These are phyloP conservation scores for Alternaria longipes DNA, from an alignment of 2,329 filamentous ascomycete species.

Conservation along the genomic window DNA sequence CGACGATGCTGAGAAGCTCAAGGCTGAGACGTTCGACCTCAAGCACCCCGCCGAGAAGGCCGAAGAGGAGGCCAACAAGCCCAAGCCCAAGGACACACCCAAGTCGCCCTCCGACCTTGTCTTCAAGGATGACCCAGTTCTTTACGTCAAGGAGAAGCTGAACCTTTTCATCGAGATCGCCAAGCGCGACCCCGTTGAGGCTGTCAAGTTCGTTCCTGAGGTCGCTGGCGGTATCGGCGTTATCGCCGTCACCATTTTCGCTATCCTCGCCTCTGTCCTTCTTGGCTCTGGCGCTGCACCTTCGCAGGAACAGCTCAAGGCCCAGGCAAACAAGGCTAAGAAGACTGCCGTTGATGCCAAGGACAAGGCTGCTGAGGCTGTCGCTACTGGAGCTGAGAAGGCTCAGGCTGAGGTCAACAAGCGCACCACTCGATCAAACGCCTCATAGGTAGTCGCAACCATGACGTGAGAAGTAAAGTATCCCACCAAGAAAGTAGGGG, in stretches of 20 bases:
- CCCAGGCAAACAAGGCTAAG: conserved; percentile 79
- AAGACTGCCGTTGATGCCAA: conserved; percentile 71
- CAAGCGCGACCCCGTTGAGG: conserved; percentile 82
- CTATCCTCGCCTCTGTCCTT: conserved; percentile 73
- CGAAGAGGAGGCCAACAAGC: conserved; percentile 79
- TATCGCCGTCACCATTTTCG: conserved; percentile 73
- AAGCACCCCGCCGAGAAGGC: conserved; percentile 87
- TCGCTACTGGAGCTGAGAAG: conserved; percentile 72
- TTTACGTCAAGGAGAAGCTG: conserved; percentile 90
- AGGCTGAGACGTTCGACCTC: conserved; percentile 86
- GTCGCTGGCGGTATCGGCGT: conserved; percentile 82
- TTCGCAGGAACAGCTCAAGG: conserved; percentile 73
- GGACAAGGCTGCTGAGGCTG: conserved; percentile 74
- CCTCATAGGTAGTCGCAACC: conserved; percentile 31
- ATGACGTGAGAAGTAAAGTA: neutral
- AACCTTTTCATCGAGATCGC: conserved; percentile 89
- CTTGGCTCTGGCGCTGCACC: conserved; percentile 70
- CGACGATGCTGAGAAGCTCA: conserved; percentile 89
- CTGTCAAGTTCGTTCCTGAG: conserved; percentile 89
- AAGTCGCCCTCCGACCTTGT: conserved; percentile 79
- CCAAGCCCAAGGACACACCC: conserved; percentile 72
- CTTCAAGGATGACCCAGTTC: conserved; percentile 90
- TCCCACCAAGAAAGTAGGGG: neutral
- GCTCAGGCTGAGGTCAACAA: conserved; percentile 75
- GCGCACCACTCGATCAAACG: conserved; percentile 60